These are phyloP conservation scores for Leccinum pachyderme DNA, from an alignment of 1,284 basidiomycete genomes.

Conservation along the genomic window DNA sequence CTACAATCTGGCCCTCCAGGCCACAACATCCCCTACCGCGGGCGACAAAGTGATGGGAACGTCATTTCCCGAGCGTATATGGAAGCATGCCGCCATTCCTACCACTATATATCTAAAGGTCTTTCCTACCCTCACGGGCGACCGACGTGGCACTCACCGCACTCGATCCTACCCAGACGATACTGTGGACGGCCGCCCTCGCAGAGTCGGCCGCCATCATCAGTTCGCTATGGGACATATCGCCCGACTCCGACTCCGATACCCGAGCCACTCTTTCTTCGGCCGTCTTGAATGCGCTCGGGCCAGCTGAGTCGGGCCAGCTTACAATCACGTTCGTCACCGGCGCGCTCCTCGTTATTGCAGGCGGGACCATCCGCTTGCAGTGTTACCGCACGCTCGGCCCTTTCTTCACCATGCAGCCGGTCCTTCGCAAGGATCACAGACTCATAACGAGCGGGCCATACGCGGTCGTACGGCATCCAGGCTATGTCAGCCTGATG, in stretches of 20 bases:
- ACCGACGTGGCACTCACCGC: neutral
- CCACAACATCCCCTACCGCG: neutral
- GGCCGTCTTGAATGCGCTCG: constrained; percentile 5
- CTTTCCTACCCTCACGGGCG: neutral
- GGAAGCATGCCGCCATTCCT: neutral
- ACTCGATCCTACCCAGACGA: neutral
- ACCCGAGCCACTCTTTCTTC: neutral
- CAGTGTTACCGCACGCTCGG: constrained; percentile 16
- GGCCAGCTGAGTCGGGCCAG: constrained; percentile 6
- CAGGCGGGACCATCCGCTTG: constrained; percentile 9
- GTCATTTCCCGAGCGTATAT: constrained; percentile 2
- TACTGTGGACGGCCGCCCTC: constrained; percentile 2
- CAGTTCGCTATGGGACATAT: neutral
- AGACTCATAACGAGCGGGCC: constrained; percentile 18
- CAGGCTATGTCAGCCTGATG: constrained; percentile 11
- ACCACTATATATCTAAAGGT: constrained; percentile 6
- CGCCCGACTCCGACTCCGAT: neutral
- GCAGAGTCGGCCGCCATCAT: constrained; percentile 11
- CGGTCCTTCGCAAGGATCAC: constrained; percentile 17
- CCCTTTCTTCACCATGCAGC: constrained; percentile 16
- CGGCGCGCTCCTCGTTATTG: constrained; percentile 11
- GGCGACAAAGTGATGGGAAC: constrained; percentile 8
- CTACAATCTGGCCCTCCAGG: constrained; percentile 5
- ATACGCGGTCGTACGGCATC: constrained; percentile 22
- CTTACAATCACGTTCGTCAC: constrained; percentile 12